These are phyloP conservation scores for Hyphopichia burtonii DNA, from an alignment of 1,139 yeast genomes.

Conservation along the genomic window DNA sequence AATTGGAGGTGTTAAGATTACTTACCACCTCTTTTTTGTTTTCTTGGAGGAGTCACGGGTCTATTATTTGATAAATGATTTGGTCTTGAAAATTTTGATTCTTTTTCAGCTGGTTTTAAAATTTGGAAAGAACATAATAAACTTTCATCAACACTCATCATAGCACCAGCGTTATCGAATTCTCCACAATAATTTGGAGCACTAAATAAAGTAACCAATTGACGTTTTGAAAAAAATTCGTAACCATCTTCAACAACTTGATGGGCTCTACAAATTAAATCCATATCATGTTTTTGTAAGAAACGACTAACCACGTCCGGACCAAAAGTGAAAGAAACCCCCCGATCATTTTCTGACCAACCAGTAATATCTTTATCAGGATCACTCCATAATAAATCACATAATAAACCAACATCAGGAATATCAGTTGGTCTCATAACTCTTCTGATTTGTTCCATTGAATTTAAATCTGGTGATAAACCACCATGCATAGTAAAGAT, in stretches of 20 bases:
- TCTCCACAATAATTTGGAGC: slow-evolving; percentile 99
- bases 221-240: slow-evolving; percentile 94
- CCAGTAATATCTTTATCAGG: slow-evolving; percentile 98
- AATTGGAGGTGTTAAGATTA: slow-evolving; percentile 17
- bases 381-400: slow-evolving; percentile 97
- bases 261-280: slow-evolving; percentile 95
- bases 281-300: slow-evolving; percentile 95
- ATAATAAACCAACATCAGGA: slow-evolving; percentile 92
- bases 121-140: slow-evolving; percentile 96
- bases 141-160: slow-evolving; percentile 98
- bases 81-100: slow-evolving; percentile 60
- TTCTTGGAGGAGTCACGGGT: slow-evolving; percentile 68
- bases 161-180: slow-evolving; percentile 97
- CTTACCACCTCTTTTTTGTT: slow-evolving; percentile 63
- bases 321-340: slow-evolving; percentile 95
- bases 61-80: slow-evolving; percentile 52
- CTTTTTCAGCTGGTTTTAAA: slow-evolving; percentile 94
- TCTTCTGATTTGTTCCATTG: slow-evolving; percentile 97
- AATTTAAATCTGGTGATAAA: slow-evolving; percentile 90
- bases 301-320: slow-evolving; percentile 95
- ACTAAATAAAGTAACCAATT: slow-evolving; percentile 88
- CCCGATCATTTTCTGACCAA: slow-evolving; percentile 98
- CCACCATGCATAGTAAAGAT: slow-evolving; percentile 99
- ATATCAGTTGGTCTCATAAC: slow-evolving; percentile 99
- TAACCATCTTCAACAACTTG: slow-evolving; percentile 99